Evolutionary conservation across 2,329 filamentous ascomycete species (phyloP).

Genomic region (Ophiocordyceps camponoti-rufipedis): DNA sequence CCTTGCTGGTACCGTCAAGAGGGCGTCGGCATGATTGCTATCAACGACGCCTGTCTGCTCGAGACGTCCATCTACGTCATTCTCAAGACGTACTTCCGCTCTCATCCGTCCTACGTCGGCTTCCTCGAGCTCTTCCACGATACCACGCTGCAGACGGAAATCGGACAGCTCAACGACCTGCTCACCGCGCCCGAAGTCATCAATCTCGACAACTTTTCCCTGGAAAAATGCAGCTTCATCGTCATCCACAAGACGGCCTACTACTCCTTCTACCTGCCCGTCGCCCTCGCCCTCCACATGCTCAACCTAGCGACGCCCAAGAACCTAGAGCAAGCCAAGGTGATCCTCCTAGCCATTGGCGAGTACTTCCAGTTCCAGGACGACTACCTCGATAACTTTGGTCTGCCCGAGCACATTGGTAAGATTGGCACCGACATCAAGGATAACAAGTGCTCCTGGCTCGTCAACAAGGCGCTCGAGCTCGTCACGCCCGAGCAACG

Average conservation of each 20-base stretch:
- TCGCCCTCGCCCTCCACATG: conserved; percentile 76
- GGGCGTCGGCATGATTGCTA: conserved; percentile 84
- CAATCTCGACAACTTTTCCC: conserved; percentile 84
- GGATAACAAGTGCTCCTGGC: conserved; percentile 99
- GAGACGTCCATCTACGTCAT: conserved; percentile 80
- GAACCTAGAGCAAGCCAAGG: conserved; percentile 77
- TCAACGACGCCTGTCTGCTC: conserved; percentile 97
- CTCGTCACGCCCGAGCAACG: conserved; percentile 71
- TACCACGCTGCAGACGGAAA: conserved; percentile 79
- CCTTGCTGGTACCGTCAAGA: conserved; percentile 94
- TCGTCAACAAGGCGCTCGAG: conserved; percentile 84
- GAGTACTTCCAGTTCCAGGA: conserved; percentile 99
- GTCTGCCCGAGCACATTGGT: conserved; percentile 78
- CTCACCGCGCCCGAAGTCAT: conserved; percentile 94
- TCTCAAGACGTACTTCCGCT: conserved; percentile 84
- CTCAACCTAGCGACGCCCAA: conserved; percentile 67
- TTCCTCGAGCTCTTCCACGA: conserved; percentile 95
- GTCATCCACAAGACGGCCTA: conserved; percentile 99
- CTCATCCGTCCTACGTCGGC: conserved; percentile 75
- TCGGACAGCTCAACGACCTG: conserved; percentile 86
- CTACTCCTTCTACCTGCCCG: conserved; percentile 97
- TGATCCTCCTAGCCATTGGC: conserved; percentile 90
- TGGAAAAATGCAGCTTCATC: conserved; percentile 94
- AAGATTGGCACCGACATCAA: conserved; percentile 98
- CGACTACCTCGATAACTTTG: conserved; percentile 97